Evolutionary conservation across 106 monocot species (phyloP).

Genomic region (Dactylorhiza incarnata): DNA sequence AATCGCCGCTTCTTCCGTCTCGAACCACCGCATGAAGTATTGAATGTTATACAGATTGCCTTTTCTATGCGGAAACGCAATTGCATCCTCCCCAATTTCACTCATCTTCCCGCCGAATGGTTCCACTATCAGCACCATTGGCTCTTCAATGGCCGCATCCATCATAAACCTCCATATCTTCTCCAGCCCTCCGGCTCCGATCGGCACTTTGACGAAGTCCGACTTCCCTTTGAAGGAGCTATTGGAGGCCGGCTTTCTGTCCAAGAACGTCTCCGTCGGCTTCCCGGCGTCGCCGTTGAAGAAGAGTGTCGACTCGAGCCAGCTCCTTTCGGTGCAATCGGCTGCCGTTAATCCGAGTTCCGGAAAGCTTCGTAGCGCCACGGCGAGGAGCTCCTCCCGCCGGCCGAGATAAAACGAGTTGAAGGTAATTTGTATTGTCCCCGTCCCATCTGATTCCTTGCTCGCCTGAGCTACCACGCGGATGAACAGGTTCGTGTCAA

Average conservation of each 20-base stretch:
- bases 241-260: background rate
- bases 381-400: slow-evolving; percentile 1
- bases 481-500: slow-evolving; percentile 25
- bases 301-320: slow-evolving; percentile 22
- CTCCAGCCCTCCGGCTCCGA: slow-evolving; percentile 2
- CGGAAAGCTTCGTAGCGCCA: slow-evolving; percentile 9
- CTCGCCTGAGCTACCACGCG: background rate
- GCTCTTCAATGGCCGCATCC: slow-evolving; percentile 6
- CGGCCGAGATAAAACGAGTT: slow-evolving; percentile 22
- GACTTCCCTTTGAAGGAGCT: slow-evolving; percentile 33
- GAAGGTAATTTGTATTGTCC: slow-evolving; percentile 17
- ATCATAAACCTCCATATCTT: slow-evolving; percentile 25
- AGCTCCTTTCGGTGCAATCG: slow-evolving; percentile 23
- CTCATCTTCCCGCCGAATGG: slow-evolving; percentile 33
- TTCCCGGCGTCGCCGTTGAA: background rate
- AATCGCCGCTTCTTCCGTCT: background rate
- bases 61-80: slow-evolving; percentile 37
- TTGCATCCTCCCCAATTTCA: slow-evolving; percentile 17
- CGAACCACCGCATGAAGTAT: slow-evolving; percentile 23
- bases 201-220: slow-evolving; percentile 24
- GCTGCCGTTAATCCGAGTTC: slow-evolving; percentile 15
- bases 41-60: slow-evolving; percentile 42
- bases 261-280: background rate
- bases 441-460: background rate
- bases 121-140: slow-evolving; percentile 17